Evolutionary conservation across 2,329 filamentous ascomycete species (phyloP).

Genomic region (Venturia effusa): DNA sequence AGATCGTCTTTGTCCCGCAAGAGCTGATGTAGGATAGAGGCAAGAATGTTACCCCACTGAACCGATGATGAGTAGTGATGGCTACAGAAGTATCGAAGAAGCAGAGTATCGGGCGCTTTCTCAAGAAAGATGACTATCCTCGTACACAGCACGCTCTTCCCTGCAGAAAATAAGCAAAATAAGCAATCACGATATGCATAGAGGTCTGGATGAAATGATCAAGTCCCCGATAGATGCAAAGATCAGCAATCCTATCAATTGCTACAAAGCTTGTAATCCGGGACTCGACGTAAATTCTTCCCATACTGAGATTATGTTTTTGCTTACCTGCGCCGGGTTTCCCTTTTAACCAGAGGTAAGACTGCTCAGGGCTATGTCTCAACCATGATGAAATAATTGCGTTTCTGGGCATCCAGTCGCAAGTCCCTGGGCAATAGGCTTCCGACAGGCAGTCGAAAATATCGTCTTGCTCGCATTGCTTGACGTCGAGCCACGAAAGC

Average conservation of each 20-base stretch:
- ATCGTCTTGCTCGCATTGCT: constrained; percentile 16
- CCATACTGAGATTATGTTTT: too few species aligned
- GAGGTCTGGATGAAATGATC: too few species aligned
- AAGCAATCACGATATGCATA: too few species aligned
- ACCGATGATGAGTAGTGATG: constrained; percentile 13
- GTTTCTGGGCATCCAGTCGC: constrained; percentile 18
- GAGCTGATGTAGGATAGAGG: constrained; percentile 18
- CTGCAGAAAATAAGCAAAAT: constrained; percentile 16
- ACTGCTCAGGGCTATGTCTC: constrained; percentile 6
- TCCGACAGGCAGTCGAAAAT: constrained; percentile 11
- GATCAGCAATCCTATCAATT: too few species aligned
- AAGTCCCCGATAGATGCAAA: too few species aligned
- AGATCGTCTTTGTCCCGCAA: constrained; percentile 16
- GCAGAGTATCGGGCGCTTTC: constrained; percentile 9
- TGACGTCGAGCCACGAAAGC: constrained; percentile 18
- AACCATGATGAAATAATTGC: constrained; percentile 14
- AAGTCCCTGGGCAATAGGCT: constrained; percentile 14
- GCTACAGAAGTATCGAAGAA: constrained; percentile 18
- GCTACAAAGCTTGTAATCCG: too few species aligned
- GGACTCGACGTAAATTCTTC: too few species aligned
- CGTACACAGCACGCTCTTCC: constrained; percentile 17
- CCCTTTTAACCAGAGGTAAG: constrained; percentile 17
- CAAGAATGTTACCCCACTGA: constrained; percentile 15
- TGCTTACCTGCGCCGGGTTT: constrained; percentile 17
- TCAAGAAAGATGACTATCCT: constrained; percentile 14